phyloP scores from a whole-genome alignment of 202 grass and related monocot genomes.

The Zoysia matrella region DNA sequence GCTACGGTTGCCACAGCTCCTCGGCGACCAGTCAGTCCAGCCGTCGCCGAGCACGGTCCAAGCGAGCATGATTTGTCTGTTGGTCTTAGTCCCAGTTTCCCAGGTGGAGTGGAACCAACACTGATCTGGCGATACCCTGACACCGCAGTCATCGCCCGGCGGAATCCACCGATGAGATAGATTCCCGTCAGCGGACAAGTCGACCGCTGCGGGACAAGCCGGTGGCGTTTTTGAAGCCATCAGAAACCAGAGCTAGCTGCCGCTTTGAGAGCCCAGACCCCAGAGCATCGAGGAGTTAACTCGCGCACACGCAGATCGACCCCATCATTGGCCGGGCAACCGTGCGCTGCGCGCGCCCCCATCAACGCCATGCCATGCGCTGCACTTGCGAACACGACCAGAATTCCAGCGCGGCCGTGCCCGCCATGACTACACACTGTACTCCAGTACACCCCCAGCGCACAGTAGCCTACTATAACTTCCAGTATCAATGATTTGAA shows the following conservation, averaged over 20 bases:
- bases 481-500: slow-evolving; percentile 14
- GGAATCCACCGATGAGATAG: slow-evolving; percentile 20
- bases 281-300: background rate
- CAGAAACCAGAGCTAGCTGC: background rate
- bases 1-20: background rate
- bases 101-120: slow-evolving; percentile 15
- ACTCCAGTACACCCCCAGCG: too few species aligned
- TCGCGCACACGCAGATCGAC: background rate
- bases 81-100: background rate
- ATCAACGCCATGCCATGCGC: background rate
- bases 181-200: slow-evolving; percentile 24
- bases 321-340: background rate
- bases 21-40: background rate
- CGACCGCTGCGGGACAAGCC: slow-evolving; percentile 36
- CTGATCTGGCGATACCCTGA: background rate
- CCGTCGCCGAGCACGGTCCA: background rate
- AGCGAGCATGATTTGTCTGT: background rate
- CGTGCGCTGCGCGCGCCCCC: background rate
- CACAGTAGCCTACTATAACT: background rate
- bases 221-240: slow-evolving; percentile 17
- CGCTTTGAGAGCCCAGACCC: too few species aligned
- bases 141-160: background rate
- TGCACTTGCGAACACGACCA: slow-evolving; percentile 1
- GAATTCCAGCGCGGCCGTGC: slow-evolving; percentile 22
- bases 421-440: background rate